A percentile compares a stretch with the other conserved stretches of the same genome.
These are phyloP conservation scores for Scheffersomyces amazonensis DNA, from an alignment of 805 yeast species.

Conservation along the genomic window DNA sequence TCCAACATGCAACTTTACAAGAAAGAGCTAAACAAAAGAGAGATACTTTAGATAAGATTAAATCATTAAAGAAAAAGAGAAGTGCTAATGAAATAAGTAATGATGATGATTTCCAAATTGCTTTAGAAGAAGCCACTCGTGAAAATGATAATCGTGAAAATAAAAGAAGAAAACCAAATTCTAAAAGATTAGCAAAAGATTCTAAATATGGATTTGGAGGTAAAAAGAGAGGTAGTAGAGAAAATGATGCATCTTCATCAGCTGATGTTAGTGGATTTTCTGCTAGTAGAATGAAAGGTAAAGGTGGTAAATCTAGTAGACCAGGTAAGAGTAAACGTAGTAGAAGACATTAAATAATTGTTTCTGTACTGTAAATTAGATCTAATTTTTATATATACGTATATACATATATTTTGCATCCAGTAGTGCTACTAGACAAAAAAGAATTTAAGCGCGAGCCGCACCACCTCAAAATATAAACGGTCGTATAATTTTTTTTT, in stretches of 20 bases:
- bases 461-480: not conserved
- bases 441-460: not conserved
- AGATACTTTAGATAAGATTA: constrained; percentile 86
- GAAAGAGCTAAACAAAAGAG: constrained; percentile 91
- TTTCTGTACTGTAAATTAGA: not conserved
- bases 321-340: constrained; percentile 44
- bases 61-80: constrained; percentile 87
- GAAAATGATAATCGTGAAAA: constrained; percentile 32
- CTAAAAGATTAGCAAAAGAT: constrained; percentile 69
- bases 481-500: constrained; percentile 1
- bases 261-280: constrained; percentile 64
- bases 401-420: no score
- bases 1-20: constrained; percentile 88
- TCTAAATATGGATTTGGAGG: constrained; percentile 78
- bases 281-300: constrained; percentile 48
- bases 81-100: constrained; percentile 66
- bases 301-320: constrained; percentile 15
- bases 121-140: constrained; percentile 82
- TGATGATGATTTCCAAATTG: constrained; percentile 80
- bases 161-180: constrained; percentile 56
- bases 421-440: no score
- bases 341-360: constrained; percentile 17
- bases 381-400: not conserved
- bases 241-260: constrained; percentile 70
- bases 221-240: constrained; percentile 67